phyloP scores from a whole-genome alignment of 257 asterid genomes.

The Solanum pinnatisectum region DNA sequence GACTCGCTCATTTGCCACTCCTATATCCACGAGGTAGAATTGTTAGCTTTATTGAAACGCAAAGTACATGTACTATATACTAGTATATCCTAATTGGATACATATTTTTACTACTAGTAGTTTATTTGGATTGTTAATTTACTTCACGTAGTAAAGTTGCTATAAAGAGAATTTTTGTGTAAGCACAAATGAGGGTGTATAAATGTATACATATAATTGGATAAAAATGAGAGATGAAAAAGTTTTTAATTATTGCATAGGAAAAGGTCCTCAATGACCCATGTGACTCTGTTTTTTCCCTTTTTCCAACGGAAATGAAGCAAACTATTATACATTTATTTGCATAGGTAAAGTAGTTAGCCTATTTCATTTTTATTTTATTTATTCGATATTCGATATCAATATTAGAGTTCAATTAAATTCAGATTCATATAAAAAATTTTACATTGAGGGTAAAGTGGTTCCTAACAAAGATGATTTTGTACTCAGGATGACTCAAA shows the following conservation, averaged over 20 bases:
- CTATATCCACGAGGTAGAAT: neutral
- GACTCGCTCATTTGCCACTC: no score
- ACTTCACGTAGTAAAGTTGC: neutral
- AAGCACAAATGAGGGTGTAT: neutral
- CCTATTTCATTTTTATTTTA: neutral
- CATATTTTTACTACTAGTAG: neutral
- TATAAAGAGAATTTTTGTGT: neutral
- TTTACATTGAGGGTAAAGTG: fast-evolving
- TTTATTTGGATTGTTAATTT: neutral
- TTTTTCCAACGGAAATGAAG: neutral
- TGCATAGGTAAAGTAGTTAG: neutral
- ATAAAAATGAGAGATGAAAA: neutral
- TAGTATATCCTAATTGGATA: neutral
- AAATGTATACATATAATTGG: neutral
- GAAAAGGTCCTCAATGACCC: neutral
- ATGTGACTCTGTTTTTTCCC: conserved; percentile 2
- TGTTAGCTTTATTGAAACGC: neutral
- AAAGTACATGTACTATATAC: neutral
- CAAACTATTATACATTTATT: neutral
- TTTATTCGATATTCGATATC: neutral
- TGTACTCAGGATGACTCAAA: fast-evolving
- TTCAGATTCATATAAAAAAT: fast-evolving
- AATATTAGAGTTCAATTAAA: no score
- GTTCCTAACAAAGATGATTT: no score
- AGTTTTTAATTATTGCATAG: neutral